A percentile compares a stretch with the other conserved stretches of the same genome.
These are phyloP conservation scores for Pleurotus platypus DNA, from an alignment of 768 basidiomycete genomes.

Conservation along the genomic window DNA sequence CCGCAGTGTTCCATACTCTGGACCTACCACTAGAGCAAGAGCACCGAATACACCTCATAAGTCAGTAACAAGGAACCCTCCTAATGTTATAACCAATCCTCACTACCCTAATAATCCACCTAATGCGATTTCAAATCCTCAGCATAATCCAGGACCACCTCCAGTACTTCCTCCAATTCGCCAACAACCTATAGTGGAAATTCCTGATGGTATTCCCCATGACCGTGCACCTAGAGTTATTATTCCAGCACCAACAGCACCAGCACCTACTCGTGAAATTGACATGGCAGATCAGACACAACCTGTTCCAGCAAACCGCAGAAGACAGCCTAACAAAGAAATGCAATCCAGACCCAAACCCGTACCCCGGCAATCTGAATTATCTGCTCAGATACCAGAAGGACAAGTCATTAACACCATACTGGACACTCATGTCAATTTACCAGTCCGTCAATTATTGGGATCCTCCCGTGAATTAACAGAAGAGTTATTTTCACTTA, in stretches of 20 bases:
- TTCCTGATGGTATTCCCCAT: too few relatives aligned
- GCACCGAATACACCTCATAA: not conserved
- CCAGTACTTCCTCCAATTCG: not conserved
- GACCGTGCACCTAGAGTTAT: too few relatives aligned
- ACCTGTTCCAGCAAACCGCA: not conserved
- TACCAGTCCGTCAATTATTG: not conserved
- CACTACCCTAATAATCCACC: too few relatives aligned
- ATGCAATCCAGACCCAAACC: too few relatives aligned
- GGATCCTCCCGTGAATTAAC: not conserved
- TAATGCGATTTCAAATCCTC: too few relatives aligned
- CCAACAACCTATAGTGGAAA: not conserved
- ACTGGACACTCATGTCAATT: not conserved
- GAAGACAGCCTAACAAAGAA: not conserved
- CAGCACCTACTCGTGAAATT: not conserved
- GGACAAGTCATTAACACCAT: not conserved
- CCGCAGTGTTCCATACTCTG: not conserved
- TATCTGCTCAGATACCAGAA: not conserved
- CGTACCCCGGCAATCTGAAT: not conserved
- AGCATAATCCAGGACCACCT: not conserved
- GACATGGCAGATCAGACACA: not conserved
- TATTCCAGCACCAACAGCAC: too few relatives aligned
- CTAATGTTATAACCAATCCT: too few relatives aligned
- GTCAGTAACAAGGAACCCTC: too few relatives aligned
- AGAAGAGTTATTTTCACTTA: not conserved
- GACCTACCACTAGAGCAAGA: not conserved